Base-by-base conservation (phyloP, 1,284 basidiomycete genomes). In the Trichosporon coremiiforme region DNA sequence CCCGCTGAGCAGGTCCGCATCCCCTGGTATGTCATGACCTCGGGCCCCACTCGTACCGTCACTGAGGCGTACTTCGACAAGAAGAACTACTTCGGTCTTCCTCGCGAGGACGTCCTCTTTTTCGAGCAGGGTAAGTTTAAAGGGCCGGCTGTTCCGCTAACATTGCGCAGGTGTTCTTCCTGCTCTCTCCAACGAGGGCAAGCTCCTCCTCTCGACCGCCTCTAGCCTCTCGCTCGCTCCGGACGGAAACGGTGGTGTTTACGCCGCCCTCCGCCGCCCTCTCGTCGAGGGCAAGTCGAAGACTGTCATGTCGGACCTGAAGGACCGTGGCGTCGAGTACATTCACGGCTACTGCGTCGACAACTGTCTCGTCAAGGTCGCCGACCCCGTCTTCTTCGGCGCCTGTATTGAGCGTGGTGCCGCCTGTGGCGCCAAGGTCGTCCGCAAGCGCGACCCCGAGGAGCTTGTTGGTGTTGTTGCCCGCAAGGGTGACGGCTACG, bases 1-100 rank as follows among this genome's bases (percentile, higher is more conserved):
- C 88, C 88, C 76, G 81, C 87, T 29, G 80, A 85, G 15, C 88
- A 87, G 64, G 87, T 88, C 2, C 83, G 88, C 69, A 89, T 98
- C 72, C 91, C 90, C 66, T 99, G 97, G 97, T 99, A 98, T 86
- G 90, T 99, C 79, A 99, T 99, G 97, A 99, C 96, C 70, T 95
- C 93, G 78, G 95, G 95, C 17, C 96, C 97, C 31, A 99, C 97
- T 33, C 89, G 95, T 72, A 86, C 85, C 69, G 91, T 91, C 67
- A 99, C 97, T 31, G 91, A 94, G 82, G 85, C 85, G 55, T 99
- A 92, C 86, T 98, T 99, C 85, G 85, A 85, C 71, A 85, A 88
- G 75, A 87, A 95, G 84, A 84, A 84, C 7, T 93, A 88, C 86
- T 99, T 99, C 81, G 96, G 96, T 4, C 87, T 99, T 69, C 82